phyloP scores from a whole-genome alignment of 352 stramenopile genomes.

The Phytophthora gonapodyides region DNA sequence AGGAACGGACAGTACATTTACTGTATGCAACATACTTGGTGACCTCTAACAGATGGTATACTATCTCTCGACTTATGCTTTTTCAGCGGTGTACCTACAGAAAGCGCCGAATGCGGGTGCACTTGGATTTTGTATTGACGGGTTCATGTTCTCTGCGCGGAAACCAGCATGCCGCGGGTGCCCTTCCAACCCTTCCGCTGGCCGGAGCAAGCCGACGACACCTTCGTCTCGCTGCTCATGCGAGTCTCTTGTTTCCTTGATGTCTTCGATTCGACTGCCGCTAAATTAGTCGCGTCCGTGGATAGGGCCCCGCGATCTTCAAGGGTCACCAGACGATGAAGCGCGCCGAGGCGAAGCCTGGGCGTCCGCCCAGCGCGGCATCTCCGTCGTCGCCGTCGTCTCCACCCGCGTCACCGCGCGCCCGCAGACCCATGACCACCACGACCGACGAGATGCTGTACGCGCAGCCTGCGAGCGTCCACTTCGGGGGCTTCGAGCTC shows the following conservation, averaged over 20 bases:
- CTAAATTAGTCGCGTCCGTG: background rate
- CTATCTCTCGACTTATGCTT: background rate
- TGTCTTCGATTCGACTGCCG: no score
- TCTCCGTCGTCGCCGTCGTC: conserved; percentile 16
- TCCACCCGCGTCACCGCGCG: conserved; percentile 24
- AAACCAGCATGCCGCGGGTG: conserved; percentile 15
- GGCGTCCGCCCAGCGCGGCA: conserved; percentile 9
- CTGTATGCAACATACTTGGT: no score
- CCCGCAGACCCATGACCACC: conserved; percentile 27
- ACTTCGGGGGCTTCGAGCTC: conserved; percentile 88
- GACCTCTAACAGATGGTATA: no score
- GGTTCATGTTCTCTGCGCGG: conserved; percentile 12
- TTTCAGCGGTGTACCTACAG: conserved; percentile 17
- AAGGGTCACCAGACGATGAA: conserved; percentile 12
- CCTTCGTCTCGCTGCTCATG: background rate
- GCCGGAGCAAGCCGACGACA: conserved; percentile 6
- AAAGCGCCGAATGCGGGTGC: conserved; percentile 3
- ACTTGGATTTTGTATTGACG: conserved; percentile 18
- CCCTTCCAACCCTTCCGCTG: conserved; percentile 17
- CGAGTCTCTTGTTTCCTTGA: no score
- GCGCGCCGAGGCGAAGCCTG: conserved; percentile 6
- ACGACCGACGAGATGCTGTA: conserved; percentile 47
- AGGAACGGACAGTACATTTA: background rate
- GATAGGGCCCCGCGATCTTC: conserved; percentile 10
- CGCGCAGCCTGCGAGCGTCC: conserved; percentile 66